Conservation (phyloP, 768 basidiomycete genomes). For the Pisolithus marmoratus region DNA sequence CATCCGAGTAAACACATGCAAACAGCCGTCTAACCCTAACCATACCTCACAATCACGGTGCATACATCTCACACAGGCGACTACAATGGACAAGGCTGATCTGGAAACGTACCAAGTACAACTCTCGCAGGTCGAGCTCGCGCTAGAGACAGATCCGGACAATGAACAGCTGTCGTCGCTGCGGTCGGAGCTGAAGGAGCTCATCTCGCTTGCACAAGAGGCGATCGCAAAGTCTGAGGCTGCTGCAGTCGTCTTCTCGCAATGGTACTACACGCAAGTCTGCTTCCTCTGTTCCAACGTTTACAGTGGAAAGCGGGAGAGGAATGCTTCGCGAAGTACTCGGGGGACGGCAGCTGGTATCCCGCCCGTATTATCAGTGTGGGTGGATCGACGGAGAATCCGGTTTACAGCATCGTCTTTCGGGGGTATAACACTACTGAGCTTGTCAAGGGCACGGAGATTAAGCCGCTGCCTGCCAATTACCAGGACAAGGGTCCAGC, state of each 20-base stretch:
- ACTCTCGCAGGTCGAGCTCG: conserved; percentile 81
- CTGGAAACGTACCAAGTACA: conserved; percentile 89
- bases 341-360: conserved; percentile 80
- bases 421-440: conserved; percentile 91
- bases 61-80: not conserved
- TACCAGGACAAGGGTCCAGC: conserved; percentile 37
- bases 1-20: not conserved
- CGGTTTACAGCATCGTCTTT: conserved; percentile 86
- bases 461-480: conserved; percentile 64
- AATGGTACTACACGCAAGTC: conserved; percentile 53
- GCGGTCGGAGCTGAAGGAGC: conserved; percentile 72
- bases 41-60: not conserved
- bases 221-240: conserved; percentile 65
- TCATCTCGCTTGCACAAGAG: conserved; percentile 74
- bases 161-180: conserved; percentile 71
- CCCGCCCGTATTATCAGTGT: conserved; percentile 84
- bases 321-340: conserved; percentile 83
- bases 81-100: conserved; percentile 54
- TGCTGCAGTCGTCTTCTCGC: conserved; percentile 54
- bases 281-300: conserved; percentile 41
- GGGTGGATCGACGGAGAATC: conserved; percentile 75
- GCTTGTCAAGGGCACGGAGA: conserved; percentile 63
- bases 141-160: conserved; percentile 67
- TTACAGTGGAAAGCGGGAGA: conserved; percentile 76
- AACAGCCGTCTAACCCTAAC: not conserved